Conservation (phyloP, 164 flowering plant species). For the grape (Vitis vinifera) region DNA sequence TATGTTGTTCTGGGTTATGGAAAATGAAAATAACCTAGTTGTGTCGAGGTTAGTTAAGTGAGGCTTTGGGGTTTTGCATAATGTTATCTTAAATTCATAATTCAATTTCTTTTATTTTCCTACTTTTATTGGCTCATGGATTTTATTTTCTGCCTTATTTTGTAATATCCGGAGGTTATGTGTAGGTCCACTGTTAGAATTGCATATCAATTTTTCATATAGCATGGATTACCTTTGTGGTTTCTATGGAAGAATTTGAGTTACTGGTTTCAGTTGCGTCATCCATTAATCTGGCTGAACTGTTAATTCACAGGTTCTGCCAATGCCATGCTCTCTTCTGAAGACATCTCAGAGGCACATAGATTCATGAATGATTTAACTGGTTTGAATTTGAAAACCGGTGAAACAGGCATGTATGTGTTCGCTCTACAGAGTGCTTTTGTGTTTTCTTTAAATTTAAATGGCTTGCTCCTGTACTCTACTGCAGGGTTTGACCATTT, state of each 20-base stretch:
- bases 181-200: neutral
- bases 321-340: slow-evolving; percentile 59
- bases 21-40: neutral
- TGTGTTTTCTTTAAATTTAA: neutral
- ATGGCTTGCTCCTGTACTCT: no score
- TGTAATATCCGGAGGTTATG: neutral
- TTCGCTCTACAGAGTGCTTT: neutral
- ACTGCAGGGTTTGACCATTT: neutral
- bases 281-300: neutral
- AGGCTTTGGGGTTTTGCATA: no score
- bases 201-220: neutral
- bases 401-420: slow-evolving; percentile 54
- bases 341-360: slow-evolving; percentile 60
- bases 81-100: no score
- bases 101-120: neutral
- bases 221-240: neutral
- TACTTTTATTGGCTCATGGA: neutral
- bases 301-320: slow-evolving; percentile 70
- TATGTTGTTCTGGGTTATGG: neutral
- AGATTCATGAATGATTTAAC: slow-evolving; percentile 54
- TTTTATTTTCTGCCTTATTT: no score
- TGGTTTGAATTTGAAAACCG: slow-evolving; percentile 25
- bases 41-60: no score
- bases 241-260: neutral
- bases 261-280: neutral